These are phyloP conservation scores for Pseudogymnoascus sp. DNA, from an alignment of 2,329 filamentous ascomycete genomes.

Conservation along the genomic window DNA sequence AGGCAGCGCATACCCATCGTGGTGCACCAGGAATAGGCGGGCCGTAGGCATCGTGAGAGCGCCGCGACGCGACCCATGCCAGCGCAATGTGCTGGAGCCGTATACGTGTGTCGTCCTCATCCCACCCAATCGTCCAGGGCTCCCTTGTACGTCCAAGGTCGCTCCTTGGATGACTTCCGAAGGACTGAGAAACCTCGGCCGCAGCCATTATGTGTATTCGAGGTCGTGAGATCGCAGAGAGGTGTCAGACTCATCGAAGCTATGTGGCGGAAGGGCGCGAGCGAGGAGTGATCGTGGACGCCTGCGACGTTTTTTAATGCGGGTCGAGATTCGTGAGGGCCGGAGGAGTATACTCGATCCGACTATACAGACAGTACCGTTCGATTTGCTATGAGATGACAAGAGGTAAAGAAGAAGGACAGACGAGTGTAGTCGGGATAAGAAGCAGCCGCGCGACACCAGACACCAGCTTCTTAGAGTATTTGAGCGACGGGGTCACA, in stretches of 20 bases:
- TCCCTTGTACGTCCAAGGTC: conserved; percentile 35
- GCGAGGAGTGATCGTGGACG: conserved; percentile 5
- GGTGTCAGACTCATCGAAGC: conserved; percentile 30
- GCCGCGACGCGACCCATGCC: conserved; percentile 27
- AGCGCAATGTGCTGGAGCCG: conserved; percentile 29
- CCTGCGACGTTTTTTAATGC: neutral
- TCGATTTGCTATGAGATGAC: neutral
- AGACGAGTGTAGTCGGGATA: conserved; percentile 1
- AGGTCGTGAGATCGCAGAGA: conserved; percentile 25
- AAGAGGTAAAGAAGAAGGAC: neutral
- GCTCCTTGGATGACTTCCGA: conserved; percentile 33
- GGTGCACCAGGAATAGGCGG: neutral
- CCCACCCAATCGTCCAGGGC: conserved; percentile 38
- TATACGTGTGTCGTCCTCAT: conserved; percentile 33
- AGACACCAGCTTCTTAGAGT: conserved; percentile 4
- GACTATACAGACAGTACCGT: neutral
- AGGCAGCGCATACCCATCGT: neutral
- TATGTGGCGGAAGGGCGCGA: conserved; percentile 16
- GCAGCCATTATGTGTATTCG: conserved; percentile 37
- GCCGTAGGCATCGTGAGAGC: conserved; percentile 6
- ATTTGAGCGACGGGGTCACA: conserved; percentile 3
- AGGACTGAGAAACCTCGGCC: conserved; percentile 35
- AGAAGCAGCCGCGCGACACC: neutral
- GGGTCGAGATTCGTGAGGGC: neutral
- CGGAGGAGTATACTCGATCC: conserved; percentile 1